Evolutionary conservation across 2,329 filamentous ascomycete species (phyloP).

Genomic region (Aspergillus amoenus): DNA sequence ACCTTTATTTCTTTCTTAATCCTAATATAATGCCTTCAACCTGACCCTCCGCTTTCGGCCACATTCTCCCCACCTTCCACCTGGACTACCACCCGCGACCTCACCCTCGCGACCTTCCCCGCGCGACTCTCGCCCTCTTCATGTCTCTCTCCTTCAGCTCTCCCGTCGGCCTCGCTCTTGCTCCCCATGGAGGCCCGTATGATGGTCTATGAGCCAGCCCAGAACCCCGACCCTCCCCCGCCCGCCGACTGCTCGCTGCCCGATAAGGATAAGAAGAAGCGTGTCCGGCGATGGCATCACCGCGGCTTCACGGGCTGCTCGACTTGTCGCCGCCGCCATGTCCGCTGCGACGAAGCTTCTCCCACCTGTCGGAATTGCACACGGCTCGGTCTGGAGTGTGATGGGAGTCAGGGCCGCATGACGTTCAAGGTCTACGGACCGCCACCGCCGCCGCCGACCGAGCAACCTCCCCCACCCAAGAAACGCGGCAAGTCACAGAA

Average conservation of each 20-base stretch:
- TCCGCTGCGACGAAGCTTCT: constrained; percentile 37
- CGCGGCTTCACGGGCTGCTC: constrained; percentile 44
- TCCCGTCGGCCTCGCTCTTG: constrained; percentile 12
- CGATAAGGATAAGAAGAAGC: constrained; percentile 30
- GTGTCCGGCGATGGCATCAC: constrained; percentile 42
- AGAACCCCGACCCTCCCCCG: constrained; percentile 16
- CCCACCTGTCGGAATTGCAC: constrained; percentile 41
- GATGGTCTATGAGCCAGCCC: constrained; percentile 20
- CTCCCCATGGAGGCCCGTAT: constrained; percentile 30
- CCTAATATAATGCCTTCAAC: not conserved
- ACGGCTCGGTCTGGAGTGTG: constrained; percentile 33
- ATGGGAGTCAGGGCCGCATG: constrained; percentile 36
- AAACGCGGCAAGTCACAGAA: constrained; percentile 21
- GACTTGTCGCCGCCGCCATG: constrained; percentile 42
- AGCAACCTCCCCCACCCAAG: constrained; percentile 12
- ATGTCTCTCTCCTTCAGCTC: constrained; percentile 24
- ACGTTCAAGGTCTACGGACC: constrained; percentile 40
- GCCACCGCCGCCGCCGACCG: constrained; percentile 21
- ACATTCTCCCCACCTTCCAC: not conserved
- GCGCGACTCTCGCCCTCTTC: constrained; percentile 12
- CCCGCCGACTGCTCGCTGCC: constrained; percentile 14
- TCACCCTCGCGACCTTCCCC: not conserved
- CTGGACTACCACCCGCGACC: not conserved
- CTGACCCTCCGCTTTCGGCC: not conserved
- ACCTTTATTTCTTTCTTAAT: not conserved